Evolutionary conservation across 106 monocot genomes (phyloP), one percentile per base, ranked within the genome.

Genomic region (Acanthochlamys bracteata): DNA sequence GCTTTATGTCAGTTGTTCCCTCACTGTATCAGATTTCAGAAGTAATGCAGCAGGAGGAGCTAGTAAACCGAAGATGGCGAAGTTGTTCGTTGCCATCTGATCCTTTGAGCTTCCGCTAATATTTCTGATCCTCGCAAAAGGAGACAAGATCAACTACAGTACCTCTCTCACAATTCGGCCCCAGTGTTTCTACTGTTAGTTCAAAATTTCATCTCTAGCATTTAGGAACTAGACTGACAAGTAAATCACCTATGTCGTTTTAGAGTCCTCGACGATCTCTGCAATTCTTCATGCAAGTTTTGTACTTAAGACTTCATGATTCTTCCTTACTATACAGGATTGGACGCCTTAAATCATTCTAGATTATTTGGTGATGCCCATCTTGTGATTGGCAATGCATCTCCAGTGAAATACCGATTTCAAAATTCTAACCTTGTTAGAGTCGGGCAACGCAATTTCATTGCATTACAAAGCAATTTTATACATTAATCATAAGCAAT

Each of bases 251-350:
- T 81, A 83, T 51, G 85, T 72, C 6, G 61, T 93, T 21, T 67
- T 93, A 10, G 89, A 89, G 53, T 82, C 80, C 14, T 93, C 89
- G 12, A 93, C 86, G 0, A 74, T 81, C n/a, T 93, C 93, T 0
- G 93, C 89, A 13, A 83, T 93, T 60, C 66, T 93, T 23, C 93
- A 89, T 41, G 85, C 93, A 7, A 79, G 85, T 41, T n/a, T 40
- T 86, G 20, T 79, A 86, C 42, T 51, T 89, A 57, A n/a, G 89
- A 93, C 65, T 59, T 76, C 2, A 57, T 93, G 20, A 59, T 89
- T 49, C 49, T 93, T 52, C 93, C 93, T 51, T 89, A 83, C 65
- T 89, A 93, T 78, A 93, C 93, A 0, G 93, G 93, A 19, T 53
- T 93, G 51, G 93, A 86, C 10, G 85, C 86, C 16, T 40, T 93